Evolutionary conservation across 257 asterid genomes (phyloP).

Genomic region (Solanum piurae): DNA sequence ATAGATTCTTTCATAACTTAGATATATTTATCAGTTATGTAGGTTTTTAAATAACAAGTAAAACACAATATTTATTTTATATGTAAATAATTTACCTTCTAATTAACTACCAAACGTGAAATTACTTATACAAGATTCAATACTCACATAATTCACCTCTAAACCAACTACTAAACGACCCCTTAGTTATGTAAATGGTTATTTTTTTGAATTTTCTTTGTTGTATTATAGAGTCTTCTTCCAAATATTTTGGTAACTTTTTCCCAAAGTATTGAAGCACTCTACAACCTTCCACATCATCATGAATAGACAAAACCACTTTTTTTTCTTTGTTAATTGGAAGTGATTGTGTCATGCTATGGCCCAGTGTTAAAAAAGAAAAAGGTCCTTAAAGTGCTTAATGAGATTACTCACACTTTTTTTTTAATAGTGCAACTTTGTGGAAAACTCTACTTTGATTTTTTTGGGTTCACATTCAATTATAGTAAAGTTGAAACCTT

Average conservation of each 20-base stretch:
- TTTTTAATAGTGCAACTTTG: constrained; percentile 5
- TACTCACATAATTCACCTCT: neutral
- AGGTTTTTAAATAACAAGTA: too few relatives aligned
- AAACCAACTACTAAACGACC: neutral
- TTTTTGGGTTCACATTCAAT: neutral
- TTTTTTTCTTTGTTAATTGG: constrained; percentile 6
- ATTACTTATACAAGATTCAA: too few relatives aligned
- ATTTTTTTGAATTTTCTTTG: neutral
- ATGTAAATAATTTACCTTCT: neutral
- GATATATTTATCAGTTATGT: too few relatives aligned
- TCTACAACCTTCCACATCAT: constrained; percentile 26
- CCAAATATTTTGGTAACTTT: neutral
- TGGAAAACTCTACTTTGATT: constrained; percentile 1
- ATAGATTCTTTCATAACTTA: too few relatives aligned
- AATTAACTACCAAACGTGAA: neutral
- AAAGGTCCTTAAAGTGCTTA: constrained; percentile 20
- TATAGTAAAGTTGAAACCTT: neutral
- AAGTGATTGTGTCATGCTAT: constrained; percentile 24
- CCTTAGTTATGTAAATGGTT: neutral
- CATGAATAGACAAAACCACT: constrained; percentile 34
- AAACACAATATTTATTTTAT: too few relatives aligned
- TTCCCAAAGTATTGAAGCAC: constrained; percentile 9
- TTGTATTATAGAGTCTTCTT: neutral
- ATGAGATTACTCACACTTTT: constrained; percentile 8
- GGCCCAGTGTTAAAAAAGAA: constrained; percentile 29